phyloP scores from a whole-genome alignment of 1,139 yeast species.

The Meyerozyma sp. region DNA sequence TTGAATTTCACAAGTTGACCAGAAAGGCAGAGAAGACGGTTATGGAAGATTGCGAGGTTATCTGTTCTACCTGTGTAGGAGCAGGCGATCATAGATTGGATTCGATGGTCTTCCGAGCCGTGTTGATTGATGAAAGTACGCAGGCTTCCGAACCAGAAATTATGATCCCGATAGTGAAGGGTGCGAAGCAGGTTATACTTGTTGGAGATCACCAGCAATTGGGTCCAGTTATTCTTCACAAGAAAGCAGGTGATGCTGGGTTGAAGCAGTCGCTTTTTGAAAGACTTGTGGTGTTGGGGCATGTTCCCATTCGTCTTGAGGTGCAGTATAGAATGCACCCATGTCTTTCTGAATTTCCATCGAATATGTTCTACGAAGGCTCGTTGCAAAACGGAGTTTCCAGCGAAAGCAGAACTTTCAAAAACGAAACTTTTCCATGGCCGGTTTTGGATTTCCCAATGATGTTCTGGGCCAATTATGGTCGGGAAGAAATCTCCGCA shows the following conservation, averaged over 20 bases:
- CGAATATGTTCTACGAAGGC: constrained; percentile 93
- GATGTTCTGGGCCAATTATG: constrained; percentile 94
- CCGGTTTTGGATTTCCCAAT: constrained; percentile 77
- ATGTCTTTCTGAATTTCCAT: constrained; percentile 76
- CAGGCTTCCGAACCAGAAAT: constrained; percentile 94
- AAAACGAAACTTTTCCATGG: constrained; percentile 75
- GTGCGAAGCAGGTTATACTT: constrained; percentile 81
- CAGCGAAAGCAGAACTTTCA: constrained; percentile 57
- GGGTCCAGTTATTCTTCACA: constrained; percentile 84
- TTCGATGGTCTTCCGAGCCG: constrained; percentile 59
- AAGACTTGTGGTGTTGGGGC: constrained; percentile 78
- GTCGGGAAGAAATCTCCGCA: constrained; percentile 82
- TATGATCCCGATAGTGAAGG: constrained; percentile 81
- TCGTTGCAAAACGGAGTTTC: constrained; percentile 89
- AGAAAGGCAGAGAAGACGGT: constrained; percentile 46
- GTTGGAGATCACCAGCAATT: constrained; percentile 96
- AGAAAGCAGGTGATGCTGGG: constrained; percentile 81
- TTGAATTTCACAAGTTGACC: constrained; percentile 34
- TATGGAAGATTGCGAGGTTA: constrained; percentile 64
- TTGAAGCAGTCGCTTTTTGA: constrained; percentile 82
- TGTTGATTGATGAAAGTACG: constrained; percentile 86
- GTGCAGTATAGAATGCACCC: constrained; percentile 98
- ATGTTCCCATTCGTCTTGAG: constrained; percentile 78
- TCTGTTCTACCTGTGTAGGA: constrained; percentile 90
- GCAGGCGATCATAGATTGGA: constrained; percentile 72